Conservation (phyloP, 108 stramenopile genomes). For the Epipyxis sp. region DNA sequence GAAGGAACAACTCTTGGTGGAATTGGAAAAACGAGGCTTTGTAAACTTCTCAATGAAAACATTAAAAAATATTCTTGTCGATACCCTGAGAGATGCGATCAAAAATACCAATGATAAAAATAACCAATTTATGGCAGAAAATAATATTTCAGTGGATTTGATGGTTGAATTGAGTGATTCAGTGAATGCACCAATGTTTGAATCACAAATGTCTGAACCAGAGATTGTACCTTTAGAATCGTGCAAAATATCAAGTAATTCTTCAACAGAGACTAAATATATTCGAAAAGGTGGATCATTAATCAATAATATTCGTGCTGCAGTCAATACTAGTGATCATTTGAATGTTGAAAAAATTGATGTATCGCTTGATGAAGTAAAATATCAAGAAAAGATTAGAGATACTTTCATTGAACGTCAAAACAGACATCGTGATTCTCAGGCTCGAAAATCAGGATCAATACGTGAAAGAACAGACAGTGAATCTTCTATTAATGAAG, state of each 20-base stretch:
- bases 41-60: not conserved
- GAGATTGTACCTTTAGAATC: not conserved
- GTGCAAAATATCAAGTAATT: not conserved
- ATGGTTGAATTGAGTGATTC: not conserved
- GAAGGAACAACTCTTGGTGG: slow-evolving; percentile 30
- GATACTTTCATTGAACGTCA: not conserved
- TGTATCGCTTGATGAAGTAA: not conserved
- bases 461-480: no score
- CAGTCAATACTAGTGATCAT: not conserved
- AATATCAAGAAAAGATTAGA: not conserved
- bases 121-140: not conserved
- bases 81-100: not conserved
- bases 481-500: no score
- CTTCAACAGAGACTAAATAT: not conserved
- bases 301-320: not conserved
- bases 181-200: not conserved
- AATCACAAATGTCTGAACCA: not conserved
- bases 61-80: slow-evolving; percentile 24
- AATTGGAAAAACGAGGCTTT: not conserved
- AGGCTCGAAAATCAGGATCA: not conserved
- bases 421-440: slow-evolving; percentile 9
- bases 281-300: not conserved
- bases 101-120: not conserved
- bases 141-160: not conserved
- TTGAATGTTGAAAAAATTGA: not conserved